Conservation (phyloP, 1,139 yeast species). For the Geotrichum reessii region DNA sequence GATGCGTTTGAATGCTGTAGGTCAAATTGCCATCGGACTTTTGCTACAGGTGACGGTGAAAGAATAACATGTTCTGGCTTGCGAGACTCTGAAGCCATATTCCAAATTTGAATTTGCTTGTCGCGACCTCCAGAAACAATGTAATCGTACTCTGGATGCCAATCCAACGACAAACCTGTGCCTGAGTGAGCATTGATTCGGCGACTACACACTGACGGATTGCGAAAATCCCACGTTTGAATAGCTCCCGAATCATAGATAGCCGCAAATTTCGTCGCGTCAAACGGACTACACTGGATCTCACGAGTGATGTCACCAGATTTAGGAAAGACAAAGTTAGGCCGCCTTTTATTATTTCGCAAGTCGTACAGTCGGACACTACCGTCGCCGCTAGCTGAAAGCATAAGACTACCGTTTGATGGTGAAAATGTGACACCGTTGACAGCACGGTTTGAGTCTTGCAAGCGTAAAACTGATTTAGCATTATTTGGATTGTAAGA, state of each 20-base stretch:
- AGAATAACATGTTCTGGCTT: conserved; percentile 67
- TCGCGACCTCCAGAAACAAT: conserved; percentile 93
- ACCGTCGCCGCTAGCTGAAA: conserved; percentile 93
- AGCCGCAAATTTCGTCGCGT: conserved; percentile 51
- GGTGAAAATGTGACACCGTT: conserved; percentile 70
- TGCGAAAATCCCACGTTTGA: conserved; percentile 76
- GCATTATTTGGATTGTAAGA: conserved; percentile 24
- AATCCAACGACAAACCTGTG: conserved; percentile 80
- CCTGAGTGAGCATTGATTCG: conserved; percentile 87
- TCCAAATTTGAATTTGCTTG: conserved; percentile 76
- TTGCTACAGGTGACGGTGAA: conserved; percentile 72
- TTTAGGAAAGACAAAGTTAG: conserved; percentile 47
- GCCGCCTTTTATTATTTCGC: conserved; percentile 47
- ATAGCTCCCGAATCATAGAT: conserved; percentile 89
- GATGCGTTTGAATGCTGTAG: conserved; percentile 18
- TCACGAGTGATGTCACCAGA: conserved; percentile 41
- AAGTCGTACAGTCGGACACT: conserved; percentile 84
- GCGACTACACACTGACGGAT: conserved; percentile 45
- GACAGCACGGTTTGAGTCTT: conserved; percentile 76
- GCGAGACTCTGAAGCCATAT: conserved; percentile 44
- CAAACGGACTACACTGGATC: conserved; percentile 38
- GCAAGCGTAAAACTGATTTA: conserved; percentile 39
- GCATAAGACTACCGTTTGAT: conserved; percentile 50
- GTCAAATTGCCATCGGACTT: conserved; percentile 59
- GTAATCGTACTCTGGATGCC: conserved; percentile 81